Conservation (phyloP, 1,139 yeast genomes). For the Schwanniomyces etchellsii region DNA sequence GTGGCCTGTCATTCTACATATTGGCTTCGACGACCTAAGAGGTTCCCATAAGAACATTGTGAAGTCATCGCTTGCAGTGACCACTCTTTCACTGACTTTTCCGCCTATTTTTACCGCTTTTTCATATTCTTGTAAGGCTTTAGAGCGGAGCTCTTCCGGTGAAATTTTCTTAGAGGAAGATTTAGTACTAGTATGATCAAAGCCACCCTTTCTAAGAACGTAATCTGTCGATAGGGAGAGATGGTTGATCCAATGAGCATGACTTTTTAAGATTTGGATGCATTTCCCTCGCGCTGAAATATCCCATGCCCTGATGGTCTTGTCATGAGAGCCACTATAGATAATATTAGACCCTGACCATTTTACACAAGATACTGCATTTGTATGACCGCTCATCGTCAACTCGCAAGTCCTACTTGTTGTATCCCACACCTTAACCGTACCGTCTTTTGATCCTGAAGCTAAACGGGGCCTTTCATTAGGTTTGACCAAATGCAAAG, state of each 20-base stretch:
- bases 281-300: slow-evolving; percentile 68
- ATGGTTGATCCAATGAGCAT: slow-evolving; percentile 98
- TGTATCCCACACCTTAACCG: slow-evolving; percentile 87
- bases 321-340: slow-evolving; percentile 92
- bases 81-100: slow-evolving; percentile 67
- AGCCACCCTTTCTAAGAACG: slow-evolving; percentile 65
- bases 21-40: slow-evolving; percentile 68
- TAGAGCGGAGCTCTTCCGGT: slow-evolving; percentile 27
- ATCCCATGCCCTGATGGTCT: slow-evolving; percentile 92
- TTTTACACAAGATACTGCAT: slow-evolving; percentile 86
- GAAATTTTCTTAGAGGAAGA: slow-evolving; percentile 16
- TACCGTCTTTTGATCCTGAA: slow-evolving; percentile 89
- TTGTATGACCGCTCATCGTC: slow-evolving; percentile 84
- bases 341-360: slow-evolving; percentile 92
- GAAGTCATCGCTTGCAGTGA: slow-evolving; percentile 94
- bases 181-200: slow-evolving; percentile 21
- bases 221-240: slow-evolving; percentile 87
- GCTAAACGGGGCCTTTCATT: slow-evolving; percentile 71
- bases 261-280: slow-evolving; percentile 74
- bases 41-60: slow-evolving; percentile 99
- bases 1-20: slow-evolving; percentile 94
- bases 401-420: slow-evolving; percentile 59
- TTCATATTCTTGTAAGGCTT: slow-evolving; percentile 53
- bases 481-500: slow-evolving; percentile 68
- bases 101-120: slow-evolving; percentile 76